Base-by-base conservation (phyloP, 495 filamentous ascomycete species). In the Talaromyces ruber region DNA sequence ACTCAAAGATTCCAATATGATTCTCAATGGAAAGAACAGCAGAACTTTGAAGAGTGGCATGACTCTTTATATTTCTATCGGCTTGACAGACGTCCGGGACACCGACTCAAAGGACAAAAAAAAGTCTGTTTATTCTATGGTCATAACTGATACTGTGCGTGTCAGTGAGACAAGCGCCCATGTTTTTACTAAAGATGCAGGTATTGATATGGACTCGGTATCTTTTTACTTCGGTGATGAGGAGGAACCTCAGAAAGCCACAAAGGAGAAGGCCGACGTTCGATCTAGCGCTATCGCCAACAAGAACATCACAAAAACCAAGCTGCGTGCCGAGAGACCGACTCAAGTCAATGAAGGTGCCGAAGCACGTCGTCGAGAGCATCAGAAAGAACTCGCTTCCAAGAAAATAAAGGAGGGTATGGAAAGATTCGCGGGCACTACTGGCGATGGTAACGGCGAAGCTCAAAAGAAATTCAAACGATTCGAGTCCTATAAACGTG, bases 181-280 rank as follows among this genome's bases (percentile, higher is more conserved):
- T 54, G 86, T 97, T 28, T 98, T 98, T 74, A 99, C 95, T 34
- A 92, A 90, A 60, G 91, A 94, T 66, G 93, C 92, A 4, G 86
- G 93, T 7, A 86, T 88, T 34, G 93, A 97, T 67, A 84, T 93
- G 64, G 93, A 97, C 66, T 90, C 91, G 1, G 89, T 91, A 2
- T 94, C 92, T 0, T 98, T 98, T 77, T 98, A 96, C 76, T 98
- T 98, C 76, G 94, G 95, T 68, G 92, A 93, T 66, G 90, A 93
- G 58, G 90, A 93, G 66, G 86, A 88, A 64, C 79, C 83, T 21
- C 78, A 83, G 63, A 80, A 82, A 66, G 75, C 82, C 24, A 67
- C 76, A 22, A 84, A 86, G 67, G 88, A 91, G 67, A 96, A 95
- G 71, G 82, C 88, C 66, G 93, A 96, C 64, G 79, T 86, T 0